These are phyloP conservation scores for Chrysoporthe deuterocubensis DNA, from an alignment of 2,329 filamentous ascomycete species.

Conservation along the genomic window DNA sequence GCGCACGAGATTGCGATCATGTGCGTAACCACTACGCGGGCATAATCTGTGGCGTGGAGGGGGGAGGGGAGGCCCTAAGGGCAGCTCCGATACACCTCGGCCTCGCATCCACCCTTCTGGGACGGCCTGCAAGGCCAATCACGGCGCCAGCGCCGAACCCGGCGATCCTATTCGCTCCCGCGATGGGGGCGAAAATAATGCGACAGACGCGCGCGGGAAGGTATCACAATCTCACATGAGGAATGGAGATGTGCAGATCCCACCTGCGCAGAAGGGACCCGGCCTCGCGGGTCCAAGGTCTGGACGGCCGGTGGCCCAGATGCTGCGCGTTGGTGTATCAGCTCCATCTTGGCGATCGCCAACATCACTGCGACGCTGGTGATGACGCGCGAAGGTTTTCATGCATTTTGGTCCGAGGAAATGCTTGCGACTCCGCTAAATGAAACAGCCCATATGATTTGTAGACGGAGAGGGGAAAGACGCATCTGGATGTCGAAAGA, in stretches of 20 bases:
- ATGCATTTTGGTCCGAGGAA: background rate
- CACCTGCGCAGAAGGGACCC: background rate
- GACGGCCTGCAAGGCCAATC: constrained; percentile 14
- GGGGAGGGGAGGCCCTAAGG: background rate
- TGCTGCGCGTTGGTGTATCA: background rate
- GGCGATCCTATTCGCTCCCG: constrained; percentile 9
- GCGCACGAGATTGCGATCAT: background rate
- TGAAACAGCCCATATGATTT: background rate
- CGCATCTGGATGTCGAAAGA: background rate
- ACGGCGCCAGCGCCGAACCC: constrained; percentile 3
- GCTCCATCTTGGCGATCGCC: background rate
- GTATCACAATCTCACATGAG: constrained; percentile 8
- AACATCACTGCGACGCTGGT: background rate
- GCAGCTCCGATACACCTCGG: background rate
- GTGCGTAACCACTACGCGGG: background rate
- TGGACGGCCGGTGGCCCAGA: background rate
- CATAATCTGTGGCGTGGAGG: background rate
- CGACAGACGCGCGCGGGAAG: constrained; percentile 1
- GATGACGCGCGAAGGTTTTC: background rate
- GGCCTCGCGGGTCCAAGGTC: background rate
- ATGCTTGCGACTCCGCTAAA: background rate
- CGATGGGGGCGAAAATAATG: background rate
- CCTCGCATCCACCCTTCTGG: constrained; percentile 6
- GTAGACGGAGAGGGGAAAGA: background rate
- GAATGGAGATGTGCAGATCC: background rate